These are phyloP conservation scores for Gypsophila paniculata DNA, from an alignment of 179 eudicot genomes.

Conservation along the genomic window DNA sequence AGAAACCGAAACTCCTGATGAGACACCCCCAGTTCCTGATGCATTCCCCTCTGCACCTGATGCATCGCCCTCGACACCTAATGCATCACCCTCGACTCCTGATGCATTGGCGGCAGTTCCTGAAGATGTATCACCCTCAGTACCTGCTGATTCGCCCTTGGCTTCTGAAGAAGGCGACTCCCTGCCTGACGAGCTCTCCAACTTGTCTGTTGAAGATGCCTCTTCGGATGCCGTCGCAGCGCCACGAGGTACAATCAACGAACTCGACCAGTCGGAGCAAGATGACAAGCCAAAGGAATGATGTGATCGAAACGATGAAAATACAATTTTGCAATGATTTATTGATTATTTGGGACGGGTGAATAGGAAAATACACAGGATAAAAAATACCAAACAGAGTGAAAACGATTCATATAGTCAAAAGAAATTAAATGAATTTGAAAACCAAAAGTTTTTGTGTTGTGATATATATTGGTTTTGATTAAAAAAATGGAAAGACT, in stretches of 20 bases:
- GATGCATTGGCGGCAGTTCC: not conserved
- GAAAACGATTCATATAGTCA: not conserved
- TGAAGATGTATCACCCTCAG: conserved; percentile 35
- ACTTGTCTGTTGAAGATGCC: conserved; percentile 35
- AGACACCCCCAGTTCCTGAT: conserved; percentile 35
- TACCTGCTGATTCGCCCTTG: conserved; percentile 21
- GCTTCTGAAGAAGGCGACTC: conserved; percentile 28
- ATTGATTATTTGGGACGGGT: conserved; percentile 6
- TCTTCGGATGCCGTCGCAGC: conserved; percentile 9
- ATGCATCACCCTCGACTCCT: conserved; percentile 36
- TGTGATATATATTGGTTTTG: not conserved
- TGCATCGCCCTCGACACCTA: conserved; percentile 25
- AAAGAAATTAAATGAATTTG: not conserved
- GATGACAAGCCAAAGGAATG: conserved; percentile 17
- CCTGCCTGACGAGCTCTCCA: conserved; percentile 35
- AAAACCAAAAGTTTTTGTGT: conserved; percentile 8
- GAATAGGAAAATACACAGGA: conserved; percentile 1
- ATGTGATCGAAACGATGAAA: conserved; percentile 2
- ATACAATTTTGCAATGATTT: not conserved
- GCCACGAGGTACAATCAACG: conserved; percentile 8
- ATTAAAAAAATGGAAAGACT: not conserved
- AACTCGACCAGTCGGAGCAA: conserved; percentile 4
- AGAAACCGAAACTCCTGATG: conserved; percentile 31
- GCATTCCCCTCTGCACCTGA: conserved; percentile 34
- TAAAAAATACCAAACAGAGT: not conserved